phyloP scores from a whole-genome alignment of 2,329 filamentous ascomycete species.

The Trichophyton rubrum region DNA sequence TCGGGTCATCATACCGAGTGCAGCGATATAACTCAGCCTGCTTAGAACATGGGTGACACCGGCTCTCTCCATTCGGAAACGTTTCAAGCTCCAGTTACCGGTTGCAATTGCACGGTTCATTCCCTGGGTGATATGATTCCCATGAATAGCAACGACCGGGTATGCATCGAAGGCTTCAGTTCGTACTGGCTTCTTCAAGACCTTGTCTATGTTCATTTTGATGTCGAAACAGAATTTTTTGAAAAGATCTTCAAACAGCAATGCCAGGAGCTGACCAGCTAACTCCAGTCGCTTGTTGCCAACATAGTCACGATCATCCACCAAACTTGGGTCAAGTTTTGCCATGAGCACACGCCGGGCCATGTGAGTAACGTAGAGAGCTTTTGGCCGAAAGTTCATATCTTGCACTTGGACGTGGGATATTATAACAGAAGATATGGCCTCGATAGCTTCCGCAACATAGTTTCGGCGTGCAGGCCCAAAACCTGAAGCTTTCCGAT shows the following conservation, averaged over 20 bases:
- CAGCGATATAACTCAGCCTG: slow-evolving; percentile 88
- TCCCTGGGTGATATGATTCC: slow-evolving; percentile 76
- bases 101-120: slow-evolving; percentile 95
- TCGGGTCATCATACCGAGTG: slow-evolving; percentile 98
- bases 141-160: slow-evolving; percentile 69
- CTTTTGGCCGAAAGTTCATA: slow-evolving; percentile 92
- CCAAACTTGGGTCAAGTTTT: slow-evolving; percentile 72
- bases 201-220: slow-evolving; percentile 89
- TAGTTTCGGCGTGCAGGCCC: slow-evolving; percentile 58
- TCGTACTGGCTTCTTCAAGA: slow-evolving; percentile 83
- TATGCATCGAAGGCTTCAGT: slow-evolving; percentile 80
- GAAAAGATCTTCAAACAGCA: slow-evolving; percentile 95
- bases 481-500: slow-evolving; percentile 46
- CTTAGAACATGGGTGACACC: slow-evolving; percentile 95
- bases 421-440: slow-evolving; percentile 81
- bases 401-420: slow-evolving; percentile 87
- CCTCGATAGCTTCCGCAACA: slow-evolving; percentile 84
- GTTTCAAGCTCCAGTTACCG: slow-evolving; percentile 94
- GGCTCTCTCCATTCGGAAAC: slow-evolving; percentile 96
- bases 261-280: slow-evolving; percentile 82
- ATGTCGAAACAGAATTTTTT: slow-evolving; percentile 85
- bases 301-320: slow-evolving; percentile 95
- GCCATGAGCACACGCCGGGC: slow-evolving; percentile 92
- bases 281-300: slow-evolving; percentile 94
- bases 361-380: slow-evolving; percentile 94